Base-by-base conservation (phyloP, 192 early-diverging fungal species). In the Entomortierella chlamydospora region DNA sequence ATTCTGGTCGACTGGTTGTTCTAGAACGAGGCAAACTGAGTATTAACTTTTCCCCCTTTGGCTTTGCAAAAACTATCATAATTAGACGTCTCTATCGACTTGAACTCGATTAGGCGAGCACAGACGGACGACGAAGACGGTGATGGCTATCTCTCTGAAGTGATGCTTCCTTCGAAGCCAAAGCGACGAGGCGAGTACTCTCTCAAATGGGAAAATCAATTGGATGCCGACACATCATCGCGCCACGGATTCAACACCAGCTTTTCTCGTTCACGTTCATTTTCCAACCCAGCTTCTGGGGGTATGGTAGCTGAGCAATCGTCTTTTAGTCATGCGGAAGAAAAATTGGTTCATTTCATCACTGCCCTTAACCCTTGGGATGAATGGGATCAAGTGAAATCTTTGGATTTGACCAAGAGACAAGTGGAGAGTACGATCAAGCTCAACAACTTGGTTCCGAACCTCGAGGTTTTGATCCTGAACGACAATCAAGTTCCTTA, bases 301-400 rank as follows among this genome's bases (percentile, higher is more conserved):
- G 43, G 23, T 8, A 62, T 76, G 73, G 20, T 60, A 23, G 43
- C 73, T 2, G 73, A 78, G 50, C 53, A 78, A 34, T 57, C 73
- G 5, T 78, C 73, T 8, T 78, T 78, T 39, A 78, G 73, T 23
- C 67, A 78, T 34, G 67, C 73, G 1, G 33, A 69, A 9, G 73
- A 56, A 10, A 54, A 70, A 37, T 23, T 78, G 18, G 31, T 69
- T 28, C 59, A 58, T n/a, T 58, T 43, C 17, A 59, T 79, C 42
- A 70, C 76, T 28, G 63, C 41, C 0, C 62, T 70, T n/a, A 50
- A 70, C n/a, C 76, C 76, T 28, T 70, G 30, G 34, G 68, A 79
- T 25, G 76, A 70, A 47, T 79, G 76, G 76, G 76, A 79, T 23
- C 67, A 70, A 20, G 63, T 79, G 51, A 79, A 70, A 39, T 60